Evolutionary conservation across 1,284 basidiomycete genomes (phyloP).

Genomic region (Ganoderma meredithae): DNA sequence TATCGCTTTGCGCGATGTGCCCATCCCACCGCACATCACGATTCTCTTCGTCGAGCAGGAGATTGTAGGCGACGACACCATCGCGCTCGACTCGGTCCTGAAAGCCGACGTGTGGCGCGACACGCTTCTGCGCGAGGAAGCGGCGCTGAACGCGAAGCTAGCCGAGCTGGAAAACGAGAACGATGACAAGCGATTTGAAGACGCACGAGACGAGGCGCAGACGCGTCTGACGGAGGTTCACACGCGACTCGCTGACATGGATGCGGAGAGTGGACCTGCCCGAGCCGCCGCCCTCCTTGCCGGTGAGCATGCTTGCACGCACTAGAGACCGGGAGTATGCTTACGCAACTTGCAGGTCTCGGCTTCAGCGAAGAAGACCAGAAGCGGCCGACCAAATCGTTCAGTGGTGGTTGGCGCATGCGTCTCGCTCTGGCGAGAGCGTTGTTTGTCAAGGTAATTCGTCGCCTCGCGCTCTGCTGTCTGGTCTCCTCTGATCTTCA

Average conservation of each 20-base stretch:
- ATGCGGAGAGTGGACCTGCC: constrained; percentile 95
- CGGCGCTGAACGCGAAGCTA: constrained; percentile 75
- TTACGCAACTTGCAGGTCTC: constrained; percentile 58
- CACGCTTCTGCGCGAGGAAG: constrained; percentile 86
- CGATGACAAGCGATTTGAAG: constrained; percentile 80
- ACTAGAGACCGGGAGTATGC: background rate
- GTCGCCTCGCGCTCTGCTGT: too few relatives aligned
- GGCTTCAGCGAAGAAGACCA: constrained; percentile 94
- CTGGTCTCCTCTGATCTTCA: background rate
- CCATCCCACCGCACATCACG: constrained; percentile 93
- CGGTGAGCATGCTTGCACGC: constrained; percentile 52
- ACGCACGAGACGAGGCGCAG: constrained; percentile 87
- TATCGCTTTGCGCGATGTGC: constrained; percentile 95
- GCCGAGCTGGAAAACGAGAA: constrained; percentile 75
- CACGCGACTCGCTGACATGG: constrained; percentile 92
- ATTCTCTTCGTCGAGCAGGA: constrained; percentile 99
- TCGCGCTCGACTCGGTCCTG: constrained; percentile 92
- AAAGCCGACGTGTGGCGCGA: constrained; percentile 98
- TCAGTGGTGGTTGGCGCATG: constrained; percentile 99
- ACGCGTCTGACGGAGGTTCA: constrained; percentile 93
- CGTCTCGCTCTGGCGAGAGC: constrained; percentile 86
- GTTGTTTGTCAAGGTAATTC: constrained; percentile 88
- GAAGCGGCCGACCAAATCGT: constrained; percentile 81
- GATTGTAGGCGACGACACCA: constrained; percentile 93
- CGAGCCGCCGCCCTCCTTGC: constrained; percentile 91